Conservation (phyloP, 805 yeast species). For the Limtongia smithiae region DNA sequence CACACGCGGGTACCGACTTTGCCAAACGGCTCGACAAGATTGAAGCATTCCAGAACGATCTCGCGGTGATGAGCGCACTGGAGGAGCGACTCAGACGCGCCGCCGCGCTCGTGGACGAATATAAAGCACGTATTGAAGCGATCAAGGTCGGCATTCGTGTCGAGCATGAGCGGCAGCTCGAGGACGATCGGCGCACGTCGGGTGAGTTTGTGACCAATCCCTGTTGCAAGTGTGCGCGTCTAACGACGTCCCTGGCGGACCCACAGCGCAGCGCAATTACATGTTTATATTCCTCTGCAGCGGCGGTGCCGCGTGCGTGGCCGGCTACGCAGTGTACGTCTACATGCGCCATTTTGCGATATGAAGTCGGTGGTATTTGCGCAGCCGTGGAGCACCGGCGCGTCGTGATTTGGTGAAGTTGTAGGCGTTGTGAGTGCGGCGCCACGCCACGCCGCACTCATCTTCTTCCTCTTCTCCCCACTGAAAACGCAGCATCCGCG, state of each 20-base stretch:
- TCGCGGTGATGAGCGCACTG: constrained; percentile 6
- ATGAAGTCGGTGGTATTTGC: too few relatives aligned
- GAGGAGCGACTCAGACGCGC: constrained; percentile 12
- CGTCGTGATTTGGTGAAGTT: not conserved
- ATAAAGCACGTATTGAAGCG: constrained; percentile 1
- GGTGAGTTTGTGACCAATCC: not conserved
- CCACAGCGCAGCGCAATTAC: constrained; percentile 9
- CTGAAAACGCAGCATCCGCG: not conserved
- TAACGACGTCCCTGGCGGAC: too few relatives aligned
- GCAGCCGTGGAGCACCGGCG: too few relatives aligned
- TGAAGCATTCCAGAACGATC: constrained; percentile 11
- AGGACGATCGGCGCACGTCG: constrained; percentile 3
- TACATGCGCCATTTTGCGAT: not conserved
- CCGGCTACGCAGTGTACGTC: not conserved
- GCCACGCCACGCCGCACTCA: not conserved
- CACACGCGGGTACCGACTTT: constrained; percentile 4
- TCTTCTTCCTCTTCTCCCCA: not conserved
- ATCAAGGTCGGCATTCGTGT: constrained; percentile 1
- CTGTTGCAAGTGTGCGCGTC: too few relatives aligned
- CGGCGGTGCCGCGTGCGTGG: constrained; percentile 1
- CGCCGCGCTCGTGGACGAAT: constrained; percentile 8
- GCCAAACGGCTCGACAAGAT: constrained; percentile 13
- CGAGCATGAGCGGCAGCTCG: constrained; percentile 12
- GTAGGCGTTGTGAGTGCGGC: not conserved
- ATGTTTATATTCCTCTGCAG: constrained; percentile 4